Conservation (phyloP, 192 early-diverging fungal species). For the Dimargaris xerosporica region DNA sequence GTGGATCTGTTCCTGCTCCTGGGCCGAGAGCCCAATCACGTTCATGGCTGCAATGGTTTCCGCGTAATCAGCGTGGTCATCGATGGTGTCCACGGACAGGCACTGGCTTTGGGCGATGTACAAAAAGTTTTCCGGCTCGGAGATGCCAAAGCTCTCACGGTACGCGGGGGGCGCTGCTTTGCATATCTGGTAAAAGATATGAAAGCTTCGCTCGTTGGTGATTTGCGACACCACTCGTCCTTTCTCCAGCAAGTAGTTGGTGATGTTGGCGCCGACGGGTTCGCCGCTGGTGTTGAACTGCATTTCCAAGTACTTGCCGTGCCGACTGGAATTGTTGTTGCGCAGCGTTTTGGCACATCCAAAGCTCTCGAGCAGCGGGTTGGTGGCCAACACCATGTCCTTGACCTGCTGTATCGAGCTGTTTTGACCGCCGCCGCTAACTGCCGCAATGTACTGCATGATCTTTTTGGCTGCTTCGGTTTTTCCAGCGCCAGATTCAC, state of each 20-base stretch:
- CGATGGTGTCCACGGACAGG: slow-evolving; percentile 80
- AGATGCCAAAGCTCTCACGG: slow-evolving; percentile 37
- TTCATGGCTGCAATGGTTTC: slow-evolving; percentile 89
- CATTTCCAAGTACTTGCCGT: slow-evolving; percentile 99
- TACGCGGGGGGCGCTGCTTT: slow-evolving; percentile 62
- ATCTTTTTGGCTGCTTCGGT: slow-evolving; percentile 86
- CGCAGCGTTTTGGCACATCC: slow-evolving; percentile 97
- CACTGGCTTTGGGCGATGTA: slow-evolving; percentile 60
- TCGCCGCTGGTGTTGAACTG: slow-evolving; percentile 85
- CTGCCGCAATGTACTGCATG: slow-evolving; percentile 97
- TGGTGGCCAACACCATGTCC: slow-evolving; percentile 96
- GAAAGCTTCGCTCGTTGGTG: slow-evolving; percentile 91
- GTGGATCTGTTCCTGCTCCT: slow-evolving; percentile 77
- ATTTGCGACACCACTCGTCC: slow-evolving; percentile 90
- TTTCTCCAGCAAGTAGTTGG: slow-evolving; percentile 97
- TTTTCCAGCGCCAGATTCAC: slow-evolving; percentile 88
- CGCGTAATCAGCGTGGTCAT: slow-evolving; percentile 72
- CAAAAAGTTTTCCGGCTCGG: slow-evolving; percentile 61
- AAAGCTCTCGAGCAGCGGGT: slow-evolving; percentile 95
- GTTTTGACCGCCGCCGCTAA: slow-evolving; percentile 57
- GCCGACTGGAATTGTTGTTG: slow-evolving; percentile 97
- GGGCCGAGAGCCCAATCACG: slow-evolving; percentile 67
- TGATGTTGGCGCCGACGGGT: slow-evolving; percentile 92
- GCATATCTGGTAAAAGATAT: slow-evolving; percentile 87
- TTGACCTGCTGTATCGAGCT: slow-evolving; percentile 85